Percentiles rank a stretch among this genome's conserved stretches.
phyloP scores from a whole-genome alignment of 73 alveolate genomes.

The Tetrahymena elliotti region DNA sequence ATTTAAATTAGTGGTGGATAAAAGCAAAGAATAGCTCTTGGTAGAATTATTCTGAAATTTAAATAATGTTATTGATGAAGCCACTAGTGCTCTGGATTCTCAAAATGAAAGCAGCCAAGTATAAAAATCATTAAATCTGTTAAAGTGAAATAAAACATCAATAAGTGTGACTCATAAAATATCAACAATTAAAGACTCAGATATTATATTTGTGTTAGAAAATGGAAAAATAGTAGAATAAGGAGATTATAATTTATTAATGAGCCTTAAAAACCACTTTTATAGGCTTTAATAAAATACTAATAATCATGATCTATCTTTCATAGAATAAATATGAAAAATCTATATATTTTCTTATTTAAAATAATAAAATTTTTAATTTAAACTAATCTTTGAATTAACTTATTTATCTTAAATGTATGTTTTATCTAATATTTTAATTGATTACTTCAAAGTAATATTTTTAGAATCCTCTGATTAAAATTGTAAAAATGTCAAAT shows the following conservation, averaged over 20 bases:
- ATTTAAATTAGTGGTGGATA: conserved; percentile 76
- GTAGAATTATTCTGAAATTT: conserved; percentile 55
- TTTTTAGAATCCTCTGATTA: no score
- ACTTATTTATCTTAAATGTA: no score
- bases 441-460: no score
- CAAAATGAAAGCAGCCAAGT: not conserved
- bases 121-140: not conserved
- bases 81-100: conserved; percentile 40
- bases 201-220: not conserved
- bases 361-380: no score
- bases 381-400: no score
- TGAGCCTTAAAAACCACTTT: not conserved
- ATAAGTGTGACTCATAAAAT: conserved; percentile 66
- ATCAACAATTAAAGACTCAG: conserved; percentile 36
- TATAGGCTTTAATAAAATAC: not conserved
- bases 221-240: not conserved
- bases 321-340: no score
- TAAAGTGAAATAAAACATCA: conserved; percentile 30
- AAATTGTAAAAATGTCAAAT: no score
- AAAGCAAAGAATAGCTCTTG: conserved; percentile 79
- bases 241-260: not conserved
- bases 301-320: not conserved
- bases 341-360: no score
- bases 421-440: no score
- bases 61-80: conserved; percentile 30